A percentile compares a stretch with the other conserved stretches of the same genome.
Evolutionary conservation across 805 yeast genomes (phyloP).

Genomic region (Cyberlindnera misumaiensis): DNA sequence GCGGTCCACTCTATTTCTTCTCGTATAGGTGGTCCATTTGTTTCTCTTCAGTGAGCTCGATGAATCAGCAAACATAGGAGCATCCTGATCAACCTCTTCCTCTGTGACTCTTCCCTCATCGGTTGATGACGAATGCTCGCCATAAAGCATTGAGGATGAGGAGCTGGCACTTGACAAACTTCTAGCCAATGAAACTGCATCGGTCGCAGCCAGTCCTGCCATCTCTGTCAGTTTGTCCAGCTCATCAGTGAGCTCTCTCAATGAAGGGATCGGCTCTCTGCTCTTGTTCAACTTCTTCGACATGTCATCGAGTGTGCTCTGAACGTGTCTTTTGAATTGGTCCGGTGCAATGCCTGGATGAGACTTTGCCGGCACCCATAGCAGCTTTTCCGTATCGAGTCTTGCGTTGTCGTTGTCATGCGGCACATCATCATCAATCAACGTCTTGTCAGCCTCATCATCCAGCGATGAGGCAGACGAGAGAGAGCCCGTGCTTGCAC

Average conservation of each 20-base stretch:
- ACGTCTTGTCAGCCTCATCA: slow-evolving; percentile 4
- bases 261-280: slow-evolving; percentile 43
- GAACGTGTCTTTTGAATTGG: slow-evolving; percentile 64
- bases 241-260: slow-evolving; percentile 68
- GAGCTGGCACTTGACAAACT: slow-evolving; percentile 67
- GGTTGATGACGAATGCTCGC: slow-evolving; percentile 2
- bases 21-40: slow-evolving; percentile 44
- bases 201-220: slow-evolving; percentile 74
- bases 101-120: background rate
- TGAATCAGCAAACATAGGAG: slow-evolving; percentile 14
- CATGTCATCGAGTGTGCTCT: slow-evolving; percentile 29
- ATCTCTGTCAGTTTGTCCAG: slow-evolving; percentile 64
- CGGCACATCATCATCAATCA: slow-evolving; percentile 2
- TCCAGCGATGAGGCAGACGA: slow-evolving; percentile 9
- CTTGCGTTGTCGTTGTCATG: slow-evolving; percentile 6
- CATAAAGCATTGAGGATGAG: slow-evolving; percentile 29
- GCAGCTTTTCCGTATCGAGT: slow-evolving; percentile 34
- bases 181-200: slow-evolving; percentile 78
- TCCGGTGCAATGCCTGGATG: slow-evolving; percentile 97
- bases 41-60: slow-evolving; percentile 36
- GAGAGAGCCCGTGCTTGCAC: slow-evolving; percentile 12
- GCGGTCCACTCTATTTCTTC: slow-evolving; percentile 25
- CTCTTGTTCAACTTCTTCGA: slow-evolving; percentile 12
- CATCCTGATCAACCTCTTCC: slow-evolving; percentile 21
- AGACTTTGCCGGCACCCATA: slow-evolving; percentile 94